Percentiles rank a stretch among this genome's conserved stretches.
phyloP scores from a whole-genome alignment of 768 basidiomycete species.

The Clavulina sp. region DNA sequence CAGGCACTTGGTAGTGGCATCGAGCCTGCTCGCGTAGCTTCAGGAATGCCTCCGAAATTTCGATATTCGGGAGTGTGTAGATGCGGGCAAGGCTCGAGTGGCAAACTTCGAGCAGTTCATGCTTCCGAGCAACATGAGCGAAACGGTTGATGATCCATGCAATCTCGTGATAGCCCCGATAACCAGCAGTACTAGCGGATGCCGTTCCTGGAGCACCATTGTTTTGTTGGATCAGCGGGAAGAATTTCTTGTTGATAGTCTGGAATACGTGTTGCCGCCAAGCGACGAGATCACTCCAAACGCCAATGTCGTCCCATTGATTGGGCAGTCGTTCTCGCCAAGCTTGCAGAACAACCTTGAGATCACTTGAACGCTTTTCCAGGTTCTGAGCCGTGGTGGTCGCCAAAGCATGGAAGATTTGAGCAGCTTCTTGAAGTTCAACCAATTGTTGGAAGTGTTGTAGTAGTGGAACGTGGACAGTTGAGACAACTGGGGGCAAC shows the following conservation, averaged over 20 bases:
- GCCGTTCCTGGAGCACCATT: slow-evolving; percentile 31
- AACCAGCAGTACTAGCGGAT: slow-evolving; percentile 70
- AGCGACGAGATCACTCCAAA: slow-evolving; percentile 98
- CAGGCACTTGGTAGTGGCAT: slow-evolving; percentile 91
- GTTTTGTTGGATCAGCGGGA: slow-evolving; percentile 60
- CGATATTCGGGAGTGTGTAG: slow-evolving; percentile 97
- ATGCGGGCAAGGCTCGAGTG: slow-evolving; percentile 90
- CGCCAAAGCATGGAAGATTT: slow-evolving; percentile 81
- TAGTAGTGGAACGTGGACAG: slow-evolving; percentile 84
- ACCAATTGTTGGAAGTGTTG: slow-evolving; percentile 99
- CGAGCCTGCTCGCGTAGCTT: slow-evolving; percentile 97
- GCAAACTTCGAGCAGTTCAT: slow-evolving; percentile 90
- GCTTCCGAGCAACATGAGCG: slow-evolving; percentile 94
- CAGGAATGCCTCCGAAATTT: slow-evolving; percentile 98
- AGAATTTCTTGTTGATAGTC: slow-evolving; percentile 89
- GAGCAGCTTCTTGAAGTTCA: slow-evolving; percentile 87
- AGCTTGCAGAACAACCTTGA: slow-evolving; percentile 90
- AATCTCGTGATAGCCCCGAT: slow-evolving; percentile 94
- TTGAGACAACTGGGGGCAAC: slow-evolving; percentile 67
- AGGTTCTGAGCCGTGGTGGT: slow-evolving; percentile 75
- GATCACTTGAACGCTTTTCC: slow-evolving; percentile 85
- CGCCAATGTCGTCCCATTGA: slow-evolving; percentile 89
- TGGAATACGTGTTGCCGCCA: slow-evolving; percentile 98
- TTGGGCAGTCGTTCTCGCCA: slow-evolving; percentile 97
- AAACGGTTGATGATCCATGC: slow-evolving; percentile 99